Evolutionary conservation across 2,329 filamentous ascomycete genomes (phyloP), one percentile per base, ranked within the genome.

Genomic region (Fusarium chlamydosporum): DNA sequence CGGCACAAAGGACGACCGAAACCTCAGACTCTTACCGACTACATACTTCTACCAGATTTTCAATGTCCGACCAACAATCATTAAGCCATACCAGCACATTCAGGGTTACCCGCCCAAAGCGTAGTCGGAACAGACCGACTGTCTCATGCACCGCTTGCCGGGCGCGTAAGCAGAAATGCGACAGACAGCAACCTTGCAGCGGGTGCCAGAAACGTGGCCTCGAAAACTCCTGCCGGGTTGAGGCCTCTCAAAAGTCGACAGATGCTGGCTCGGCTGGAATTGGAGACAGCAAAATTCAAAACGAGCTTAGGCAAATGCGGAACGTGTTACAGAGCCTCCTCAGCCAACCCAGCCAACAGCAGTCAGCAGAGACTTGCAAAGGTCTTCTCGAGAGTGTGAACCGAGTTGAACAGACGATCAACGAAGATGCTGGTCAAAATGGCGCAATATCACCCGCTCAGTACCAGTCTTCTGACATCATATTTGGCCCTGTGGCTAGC

Each of bases 261-360:
- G 12, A 12, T 4, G 4, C 23, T 35, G n/a, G 23, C 5, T 9
- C 37, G 27, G 8, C 3, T 2, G 23, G 12, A 20, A 10, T 34
- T 20, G 16, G 16, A 12, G 38, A 46, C 11, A 29, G 5, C 16
- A 33, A 11, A 23, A 16, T 67, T 6, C 42, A 38, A 26, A 31
- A 40, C 42, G 64, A 67, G 34, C 47, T 67, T n/a, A 45, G 38
- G 8, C 57, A 67, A 31, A 67, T 67, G 63, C 58, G 59, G 13
- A 38, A 20, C 11, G 31, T 43, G 9, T 26, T 61, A 6, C 55
- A 61, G 20, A 27, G 18, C n/a, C 43, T 61, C 13, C 16, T 61
- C 33, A 38, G 16, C 2, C 43, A 52, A 11, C 18, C 55, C 12
- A 7, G 12, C 20, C n/a, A 38, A 9, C 13, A 38, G 4, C 35